Percentiles rank a stretch among this genome's conserved stretches.
phyloP scores from a whole-genome alignment of 352 stramenopile genomes.

The Phytophthora kernoviae region DNA sequence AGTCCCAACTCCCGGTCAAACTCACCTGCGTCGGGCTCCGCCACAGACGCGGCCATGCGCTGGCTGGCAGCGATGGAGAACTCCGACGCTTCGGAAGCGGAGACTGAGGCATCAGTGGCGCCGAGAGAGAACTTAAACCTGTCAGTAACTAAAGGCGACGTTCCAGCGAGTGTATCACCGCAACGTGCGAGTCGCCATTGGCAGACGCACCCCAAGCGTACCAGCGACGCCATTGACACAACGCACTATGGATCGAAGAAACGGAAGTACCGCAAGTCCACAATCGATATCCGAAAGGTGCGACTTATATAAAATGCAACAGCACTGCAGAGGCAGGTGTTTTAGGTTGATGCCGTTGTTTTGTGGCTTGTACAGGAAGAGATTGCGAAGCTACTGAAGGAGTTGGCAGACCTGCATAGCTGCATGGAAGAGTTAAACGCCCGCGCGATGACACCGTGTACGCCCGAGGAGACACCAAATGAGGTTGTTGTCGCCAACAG shows the following conservation, averaged over 20 bases:
- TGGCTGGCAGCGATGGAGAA: constrained; percentile 30
- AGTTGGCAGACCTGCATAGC: constrained; percentile 25
- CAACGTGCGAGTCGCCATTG: not conserved
- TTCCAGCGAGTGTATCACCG: too few relatives aligned
- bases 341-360: not conserved
- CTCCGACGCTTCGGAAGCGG: constrained; percentile 15
- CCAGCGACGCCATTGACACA: not conserved
- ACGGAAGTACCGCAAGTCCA: constrained; percentile 32
- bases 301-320: too few relatives aligned
- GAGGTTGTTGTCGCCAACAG: constrained; percentile 19
- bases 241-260: constrained; percentile 14
- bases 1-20: not conserved
- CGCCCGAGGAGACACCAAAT: constrained; percentile 1
- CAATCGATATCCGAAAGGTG: constrained; percentile 29
- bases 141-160: not conserved
- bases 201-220: constrained; percentile 6
- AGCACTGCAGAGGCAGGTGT: too few relatives aligned
- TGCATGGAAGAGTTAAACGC: constrained; percentile 26
- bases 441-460: constrained; percentile 10
- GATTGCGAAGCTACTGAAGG: constrained; percentile 31
- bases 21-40: constrained; percentile 8
- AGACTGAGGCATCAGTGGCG: constrained; percentile 5
- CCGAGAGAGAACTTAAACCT: constrained; percentile 8
- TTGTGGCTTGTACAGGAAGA: constrained; percentile 25
- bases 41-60: constrained; percentile 23